Evolutionary conservation across 179 eudicot species (phyloP).

Genomic region (Camellia oleifera): DNA sequence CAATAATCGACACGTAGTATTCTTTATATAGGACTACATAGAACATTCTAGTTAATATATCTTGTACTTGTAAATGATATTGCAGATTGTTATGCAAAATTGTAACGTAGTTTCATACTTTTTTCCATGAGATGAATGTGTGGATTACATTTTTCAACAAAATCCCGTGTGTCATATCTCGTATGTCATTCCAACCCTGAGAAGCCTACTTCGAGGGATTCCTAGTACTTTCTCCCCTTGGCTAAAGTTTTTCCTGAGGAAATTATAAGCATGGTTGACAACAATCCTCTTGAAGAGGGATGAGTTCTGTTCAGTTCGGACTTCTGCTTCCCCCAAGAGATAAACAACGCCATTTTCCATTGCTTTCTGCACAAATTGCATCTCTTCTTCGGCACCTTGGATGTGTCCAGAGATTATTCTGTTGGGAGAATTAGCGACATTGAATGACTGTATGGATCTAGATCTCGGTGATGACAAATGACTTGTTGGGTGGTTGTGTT

Average conservation of each 20-base stretch:
- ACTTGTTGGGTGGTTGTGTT: background rate
- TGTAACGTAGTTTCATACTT: no score
- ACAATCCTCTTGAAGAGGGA: constrained; percentile 38
- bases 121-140: no score
- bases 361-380: constrained; percentile 29
- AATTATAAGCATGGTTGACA: constrained; percentile 40
- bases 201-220: constrained; percentile 38
- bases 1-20: no score
- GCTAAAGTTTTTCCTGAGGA: constrained; percentile 50
- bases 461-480: constrained; percentile 18
- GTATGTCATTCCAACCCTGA: constrained; percentile 55
- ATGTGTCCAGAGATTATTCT: constrained; percentile 19
- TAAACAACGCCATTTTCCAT: constrained; percentile 44
- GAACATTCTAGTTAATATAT: no score
- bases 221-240: constrained; percentile 37
- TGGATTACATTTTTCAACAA: no score
- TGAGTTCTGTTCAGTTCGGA: constrained; percentile 35
- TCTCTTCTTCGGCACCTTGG: background rate
- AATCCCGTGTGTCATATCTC: constrained; percentile 27
- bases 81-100: no score
- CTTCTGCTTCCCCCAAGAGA: constrained; percentile 45
- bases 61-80: no score
- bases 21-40: no score
- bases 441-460: constrained; percentile 22
- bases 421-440: constrained; percentile 15